These are phyloP conservation scores for Trichosphaerium sp. DNA, from an alignment of 78 protist genomes.

Conservation along the genomic window DNA sequence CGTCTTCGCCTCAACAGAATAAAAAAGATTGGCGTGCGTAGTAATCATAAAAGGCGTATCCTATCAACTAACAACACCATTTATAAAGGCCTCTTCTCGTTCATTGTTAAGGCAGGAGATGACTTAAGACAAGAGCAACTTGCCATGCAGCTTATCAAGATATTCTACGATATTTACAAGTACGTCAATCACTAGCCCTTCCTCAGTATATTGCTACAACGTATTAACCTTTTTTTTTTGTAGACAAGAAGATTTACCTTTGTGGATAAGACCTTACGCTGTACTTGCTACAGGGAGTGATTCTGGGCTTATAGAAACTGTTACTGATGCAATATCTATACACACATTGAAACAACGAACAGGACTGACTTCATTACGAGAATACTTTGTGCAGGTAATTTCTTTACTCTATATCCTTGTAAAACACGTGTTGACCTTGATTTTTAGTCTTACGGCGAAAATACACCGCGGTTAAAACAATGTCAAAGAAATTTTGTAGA, in stretches of 20 bases:
- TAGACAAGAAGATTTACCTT: neutral
- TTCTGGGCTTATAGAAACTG: constrained; percentile 62
- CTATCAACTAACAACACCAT: no score
- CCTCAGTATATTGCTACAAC: no score
- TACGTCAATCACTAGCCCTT: constrained; percentile 20
- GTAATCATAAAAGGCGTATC: no score
- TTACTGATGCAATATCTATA: constrained; percentile 62
- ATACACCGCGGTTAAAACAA: neutral
- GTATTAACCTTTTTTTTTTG: neutral
- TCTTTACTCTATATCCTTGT: no score
- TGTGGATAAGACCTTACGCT: constrained; percentile 35
- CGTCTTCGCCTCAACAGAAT: neutral
- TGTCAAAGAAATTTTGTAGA: constrained; percentile 63
- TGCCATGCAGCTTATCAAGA: constrained; percentile 60
- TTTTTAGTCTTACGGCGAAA: constrained; percentile 32
- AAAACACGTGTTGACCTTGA: constrained; percentile 38
- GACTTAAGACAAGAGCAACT: constrained; percentile 66
- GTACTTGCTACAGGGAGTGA: constrained; percentile 60
- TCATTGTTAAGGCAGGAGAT: constrained; percentile 65
- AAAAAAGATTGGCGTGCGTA: constrained; percentile 25
- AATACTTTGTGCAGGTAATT: no score
- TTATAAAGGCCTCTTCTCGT: no score
- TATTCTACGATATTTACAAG: constrained; percentile 36
- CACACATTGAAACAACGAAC: constrained; percentile 66
- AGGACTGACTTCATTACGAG: constrained; percentile 3